Conservation (phyloP, 805 yeast genomes). For the Cyberlindnera americana region DNA sequence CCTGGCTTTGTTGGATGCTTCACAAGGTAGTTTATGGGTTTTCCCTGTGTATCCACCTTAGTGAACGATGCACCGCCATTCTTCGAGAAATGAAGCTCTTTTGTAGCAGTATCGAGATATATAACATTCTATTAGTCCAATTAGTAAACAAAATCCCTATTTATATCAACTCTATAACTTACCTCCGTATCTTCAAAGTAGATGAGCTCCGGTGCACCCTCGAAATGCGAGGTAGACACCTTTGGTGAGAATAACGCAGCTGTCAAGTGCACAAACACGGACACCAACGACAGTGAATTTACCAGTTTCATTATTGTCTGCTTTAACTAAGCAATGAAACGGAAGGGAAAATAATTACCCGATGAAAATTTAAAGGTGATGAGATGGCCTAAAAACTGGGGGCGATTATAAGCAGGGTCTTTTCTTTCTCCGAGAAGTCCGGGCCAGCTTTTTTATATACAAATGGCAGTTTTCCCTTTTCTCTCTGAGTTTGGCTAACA, state of each 20-base stretch:
- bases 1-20: conserved; percentile 37
- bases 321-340: not conserved
- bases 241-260: conserved; percentile 27
- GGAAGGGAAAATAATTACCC: too few relatives aligned
- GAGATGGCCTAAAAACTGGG: too few relatives aligned
- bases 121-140: conserved; percentile 10
- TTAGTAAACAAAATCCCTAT: not conserved
- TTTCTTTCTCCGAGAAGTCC: conserved; percentile 3
- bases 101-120: conserved; percentile 25
- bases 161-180: conserved; percentile 9
- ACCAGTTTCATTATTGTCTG: conserved; percentile 5
- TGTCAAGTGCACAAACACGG: conserved; percentile 11
- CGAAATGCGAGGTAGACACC: conserved; percentile 18
- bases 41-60: conserved; percentile 38
- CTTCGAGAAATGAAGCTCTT: conserved; percentile 38
- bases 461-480: too few relatives aligned
- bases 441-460: too few relatives aligned
- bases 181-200: conserved; percentile 33
- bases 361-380: too few relatives aligned
- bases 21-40: conserved; percentile 27
- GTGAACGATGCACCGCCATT: conserved; percentile 46
- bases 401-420: too few relatives aligned
- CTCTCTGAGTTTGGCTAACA: too few relatives aligned
- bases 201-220: conserved; percentile 28
- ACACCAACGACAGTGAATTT: conserved; percentile 10